These are phyloP conservation scores for Cordyceps militaris DNA, from an alignment of 2,329 filamentous ascomycete genomes.

Conservation along the genomic window DNA sequence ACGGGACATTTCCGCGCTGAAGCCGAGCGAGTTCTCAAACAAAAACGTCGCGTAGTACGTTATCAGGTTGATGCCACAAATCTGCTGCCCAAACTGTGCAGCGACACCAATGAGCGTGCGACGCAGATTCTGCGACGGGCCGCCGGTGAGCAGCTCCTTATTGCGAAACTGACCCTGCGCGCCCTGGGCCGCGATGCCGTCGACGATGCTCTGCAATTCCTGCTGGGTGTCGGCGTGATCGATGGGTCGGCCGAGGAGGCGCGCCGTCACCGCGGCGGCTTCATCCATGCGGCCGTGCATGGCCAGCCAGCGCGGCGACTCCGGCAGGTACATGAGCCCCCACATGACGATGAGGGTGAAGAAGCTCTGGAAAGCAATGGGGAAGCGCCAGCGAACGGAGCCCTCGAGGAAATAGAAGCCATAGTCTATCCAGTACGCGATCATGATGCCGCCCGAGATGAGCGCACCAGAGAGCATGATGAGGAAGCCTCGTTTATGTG, in stretches of 20 bases:
- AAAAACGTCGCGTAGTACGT: slow-evolving; percentile 35
- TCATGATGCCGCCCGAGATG: slow-evolving; percentile 24
- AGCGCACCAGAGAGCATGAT: slow-evolving; percentile 23
- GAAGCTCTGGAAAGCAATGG: slow-evolving; percentile 25
- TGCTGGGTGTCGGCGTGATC: slow-evolving; percentile 21
- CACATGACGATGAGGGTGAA: slow-evolving; percentile 40
- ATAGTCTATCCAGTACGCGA: slow-evolving; percentile 27
- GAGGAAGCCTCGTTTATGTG: slow-evolving; percentile 22
- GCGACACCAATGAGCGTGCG: slow-evolving; percentile 40
- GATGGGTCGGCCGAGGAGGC: slow-evolving; percentile 20
- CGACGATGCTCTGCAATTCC: slow-evolving; percentile 38
- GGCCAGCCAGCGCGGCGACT: slow-evolving; percentile 41
- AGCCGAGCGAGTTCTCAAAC: slow-evolving; percentile 36
- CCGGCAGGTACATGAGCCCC: slow-evolving; percentile 45
- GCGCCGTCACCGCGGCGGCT: slow-evolving; percentile 20
- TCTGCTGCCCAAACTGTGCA: slow-evolving; percentile 42
- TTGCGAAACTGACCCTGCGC: slow-evolving; percentile 24
- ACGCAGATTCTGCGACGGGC: slow-evolving; percentile 33
- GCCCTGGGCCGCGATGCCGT: slow-evolving; percentile 22
- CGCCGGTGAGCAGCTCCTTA: slow-evolving; percentile 34
- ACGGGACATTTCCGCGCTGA: slow-evolving; percentile 40
- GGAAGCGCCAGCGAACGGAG: slow-evolving; percentile 27
- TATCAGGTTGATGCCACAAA: slow-evolving; percentile 42
- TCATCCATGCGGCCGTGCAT: slow-evolving; percentile 29
- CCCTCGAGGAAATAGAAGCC: slow-evolving; percentile 26